These are phyloP conservation scores for Trichopus zeylanicus DNA, from an alignment of 116 monocot genomes.

Conservation along the genomic window DNA sequence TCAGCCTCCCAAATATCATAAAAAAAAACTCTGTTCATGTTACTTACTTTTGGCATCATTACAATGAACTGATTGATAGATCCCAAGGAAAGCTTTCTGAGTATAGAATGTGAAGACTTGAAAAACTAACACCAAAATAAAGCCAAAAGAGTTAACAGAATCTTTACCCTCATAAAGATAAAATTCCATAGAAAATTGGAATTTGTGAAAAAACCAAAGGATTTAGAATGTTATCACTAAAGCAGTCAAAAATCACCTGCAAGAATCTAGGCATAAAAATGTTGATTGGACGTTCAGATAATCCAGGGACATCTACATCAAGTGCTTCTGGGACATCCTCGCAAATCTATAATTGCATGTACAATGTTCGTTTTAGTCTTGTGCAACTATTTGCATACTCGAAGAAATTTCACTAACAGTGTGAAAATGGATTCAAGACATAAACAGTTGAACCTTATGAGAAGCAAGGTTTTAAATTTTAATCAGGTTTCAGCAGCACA, in stretches of 20 bases:
- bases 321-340: conserved; percentile 88
- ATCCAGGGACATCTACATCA: conserved; percentile 85
- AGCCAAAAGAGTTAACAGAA: background rate
- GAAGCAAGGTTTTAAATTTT: too few species aligned
- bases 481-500: too few species aligned
- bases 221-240: background rate
- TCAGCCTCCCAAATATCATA: conserved; percentile 1
- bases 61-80: conserved; percentile 94
- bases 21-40: conserved; percentile 2
- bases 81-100: conserved; percentile 80
- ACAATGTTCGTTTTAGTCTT: background rate
- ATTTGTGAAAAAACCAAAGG: background rate
- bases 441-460: too few species aligned
- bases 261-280: conserved; percentile 90
- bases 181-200: background rate
- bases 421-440: too few species aligned
- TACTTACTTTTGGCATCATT: conserved; percentile 76
- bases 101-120: conserved; percentile 65
- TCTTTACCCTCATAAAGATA: background rate
- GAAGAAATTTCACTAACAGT: too few species aligned
- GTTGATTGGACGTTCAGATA: conserved; percentile 82
- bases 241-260: conserved; percentile 43
- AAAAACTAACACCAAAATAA: conserved; percentile 62
- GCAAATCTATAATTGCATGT: conserved; percentile 47
- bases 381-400: background rate